phyloP scores from a whole-genome alignment of 495 filamentous ascomycete genomes.

The Podospora anserina region DNA sequence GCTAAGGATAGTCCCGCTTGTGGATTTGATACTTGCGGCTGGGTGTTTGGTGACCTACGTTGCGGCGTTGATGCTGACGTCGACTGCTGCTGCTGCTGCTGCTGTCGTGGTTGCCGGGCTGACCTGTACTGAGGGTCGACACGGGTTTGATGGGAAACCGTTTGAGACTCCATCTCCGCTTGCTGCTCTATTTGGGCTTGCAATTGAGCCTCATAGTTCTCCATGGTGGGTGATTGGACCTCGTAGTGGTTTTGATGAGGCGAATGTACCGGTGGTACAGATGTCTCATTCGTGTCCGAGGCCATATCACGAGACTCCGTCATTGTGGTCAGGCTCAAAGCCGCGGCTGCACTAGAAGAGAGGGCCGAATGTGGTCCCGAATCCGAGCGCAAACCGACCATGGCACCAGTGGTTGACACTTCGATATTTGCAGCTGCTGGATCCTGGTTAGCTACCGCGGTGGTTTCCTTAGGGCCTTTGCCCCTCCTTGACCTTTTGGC shows the following conservation, averaged over 20 bases:
- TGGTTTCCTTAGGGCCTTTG: slow-evolving; percentile 19
- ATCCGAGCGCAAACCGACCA: too few species aligned
- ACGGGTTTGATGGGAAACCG: slow-evolving; percentile 14
- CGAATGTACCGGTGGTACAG: slow-evolving; percentile 23
- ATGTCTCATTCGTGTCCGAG: slow-evolving; percentile 13
- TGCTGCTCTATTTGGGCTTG: slow-evolving; percentile 34
- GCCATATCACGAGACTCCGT: slow-evolving; percentile 7
- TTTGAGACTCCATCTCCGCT: slow-evolving; percentile 22
- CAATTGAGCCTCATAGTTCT: slow-evolving; percentile 34
- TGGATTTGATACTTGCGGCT: slow-evolving; percentile 26
- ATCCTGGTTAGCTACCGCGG: not conserved
- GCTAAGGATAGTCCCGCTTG: slow-evolving; percentile 21
- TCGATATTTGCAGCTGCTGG: slow-evolving; percentile 8
- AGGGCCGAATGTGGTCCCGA: not conserved
- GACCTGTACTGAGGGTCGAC: slow-evolving; percentile 18
- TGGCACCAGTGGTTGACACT: not conserved
- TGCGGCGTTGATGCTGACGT: slow-evolving; percentile 18
- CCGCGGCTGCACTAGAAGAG: not conserved
- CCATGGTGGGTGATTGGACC: slow-evolving; percentile 33
- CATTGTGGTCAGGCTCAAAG: not conserved
- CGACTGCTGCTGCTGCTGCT: slow-evolving; percentile 28
- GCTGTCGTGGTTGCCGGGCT: slow-evolving; percentile 25
- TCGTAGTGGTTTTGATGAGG: slow-evolving; percentile 29
- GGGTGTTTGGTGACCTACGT: slow-evolving; percentile 26
- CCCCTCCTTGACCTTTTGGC: slow-evolving; percentile 30